These are phyloP conservation scores for Syzygium grande DNA, from an alignment of 345 rosid species.

Conservation along the genomic window DNA sequence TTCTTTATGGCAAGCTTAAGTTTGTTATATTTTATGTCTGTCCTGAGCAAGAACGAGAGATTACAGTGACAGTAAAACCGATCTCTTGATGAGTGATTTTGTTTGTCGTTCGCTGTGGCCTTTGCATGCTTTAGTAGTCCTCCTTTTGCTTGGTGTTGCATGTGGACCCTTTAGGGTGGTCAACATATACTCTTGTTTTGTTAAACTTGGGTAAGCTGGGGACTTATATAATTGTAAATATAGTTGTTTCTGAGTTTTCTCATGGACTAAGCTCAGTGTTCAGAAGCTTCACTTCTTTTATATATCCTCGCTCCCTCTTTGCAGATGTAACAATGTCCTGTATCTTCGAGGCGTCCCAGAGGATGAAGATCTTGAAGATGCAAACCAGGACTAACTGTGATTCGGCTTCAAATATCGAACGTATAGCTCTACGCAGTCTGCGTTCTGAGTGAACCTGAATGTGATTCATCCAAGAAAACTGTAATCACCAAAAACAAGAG, in stretches of 20 bases:
- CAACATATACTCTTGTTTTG: background rate
- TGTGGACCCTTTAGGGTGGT: background rate
- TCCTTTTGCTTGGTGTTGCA: background rate
- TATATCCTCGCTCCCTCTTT: background rate
- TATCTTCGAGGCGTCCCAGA: constrained; percentile 90
- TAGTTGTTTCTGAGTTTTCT: background rate
- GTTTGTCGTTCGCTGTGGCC: background rate
- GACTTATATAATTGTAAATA: background rate
- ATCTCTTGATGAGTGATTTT: background rate
- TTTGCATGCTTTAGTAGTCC: background rate
- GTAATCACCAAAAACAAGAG: background rate
- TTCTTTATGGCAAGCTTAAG: background rate
- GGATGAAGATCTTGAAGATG: constrained; percentile 88
- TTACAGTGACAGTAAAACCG: background rate
- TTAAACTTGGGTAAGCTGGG: background rate
- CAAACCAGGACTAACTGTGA: constrained; percentile 40
- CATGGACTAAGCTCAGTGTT: background rate
- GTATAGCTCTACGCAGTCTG: background rate
- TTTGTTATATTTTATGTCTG: background rate
- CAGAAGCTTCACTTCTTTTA: background rate
- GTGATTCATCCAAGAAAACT: background rate
- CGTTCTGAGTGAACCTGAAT: background rate
- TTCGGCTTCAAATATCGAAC: background rate
- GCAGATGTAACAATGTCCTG: constrained; percentile 91
- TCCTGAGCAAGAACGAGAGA: background rate